Evolutionary conservation across 163 green algal genomes (phyloP).

Genomic region (Prototheca cutis): DNA sequence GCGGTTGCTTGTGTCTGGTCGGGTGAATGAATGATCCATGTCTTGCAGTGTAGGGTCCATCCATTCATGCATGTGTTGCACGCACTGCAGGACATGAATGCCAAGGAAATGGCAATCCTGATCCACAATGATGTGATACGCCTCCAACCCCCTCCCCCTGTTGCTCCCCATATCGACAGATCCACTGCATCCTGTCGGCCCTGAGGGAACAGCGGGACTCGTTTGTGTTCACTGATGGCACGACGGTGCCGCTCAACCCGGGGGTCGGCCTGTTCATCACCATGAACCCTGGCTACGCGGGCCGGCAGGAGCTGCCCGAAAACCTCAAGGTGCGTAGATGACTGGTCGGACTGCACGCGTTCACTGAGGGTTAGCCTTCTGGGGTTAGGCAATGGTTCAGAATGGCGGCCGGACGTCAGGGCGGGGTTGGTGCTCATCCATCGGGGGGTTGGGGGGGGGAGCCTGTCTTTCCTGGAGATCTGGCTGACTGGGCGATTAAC

Average conservation of each 20-base stretch:
- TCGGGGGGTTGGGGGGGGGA: background rate
- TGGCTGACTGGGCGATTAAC: too few species aligned
- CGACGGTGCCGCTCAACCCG: constrained; percentile 67
- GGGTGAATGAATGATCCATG: too few species aligned
- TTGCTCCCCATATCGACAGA: constrained; percentile 28
- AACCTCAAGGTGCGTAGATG: constrained; percentile 91
- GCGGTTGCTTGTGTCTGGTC: background rate
- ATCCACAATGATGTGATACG: too few species aligned
- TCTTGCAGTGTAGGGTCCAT: too few species aligned
- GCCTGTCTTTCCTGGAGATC: too few species aligned
- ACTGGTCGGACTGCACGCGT: too few species aligned
- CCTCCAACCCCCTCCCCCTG: background rate
- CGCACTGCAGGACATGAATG: too few species aligned
- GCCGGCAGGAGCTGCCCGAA: constrained; percentile 88
- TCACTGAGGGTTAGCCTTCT: too few species aligned
- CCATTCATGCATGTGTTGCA: too few species aligned
- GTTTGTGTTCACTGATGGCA: constrained; percentile 89
- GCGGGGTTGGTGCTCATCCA: background rate
- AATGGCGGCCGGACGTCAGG: too few species aligned
- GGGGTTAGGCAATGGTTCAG: too few species aligned
- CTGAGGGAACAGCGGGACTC: constrained; percentile 79
- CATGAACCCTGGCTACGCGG: constrained; percentile 88
- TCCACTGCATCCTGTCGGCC: constrained; percentile 81
- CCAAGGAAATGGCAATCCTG: too few species aligned
- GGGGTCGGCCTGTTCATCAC: constrained; percentile 96